Base-by-base conservation (phyloP, 176 grass and related monocot genomes). In the Aegilops longissima region DNA sequence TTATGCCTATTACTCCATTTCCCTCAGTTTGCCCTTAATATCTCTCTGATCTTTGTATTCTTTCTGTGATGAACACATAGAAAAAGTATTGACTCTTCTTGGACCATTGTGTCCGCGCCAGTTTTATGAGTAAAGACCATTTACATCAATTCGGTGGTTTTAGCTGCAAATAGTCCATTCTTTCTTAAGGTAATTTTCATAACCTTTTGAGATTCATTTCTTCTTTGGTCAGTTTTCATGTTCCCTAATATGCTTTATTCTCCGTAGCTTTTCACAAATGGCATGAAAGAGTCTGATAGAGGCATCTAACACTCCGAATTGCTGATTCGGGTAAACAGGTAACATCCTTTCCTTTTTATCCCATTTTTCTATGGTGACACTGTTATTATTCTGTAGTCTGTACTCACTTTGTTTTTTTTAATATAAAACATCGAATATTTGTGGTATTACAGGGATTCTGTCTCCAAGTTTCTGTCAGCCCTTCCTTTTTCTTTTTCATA, bases 221-320 rank as follows among this genome's bases (percentile, higher is more conserved):
- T 51, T 42, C 2, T 92, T 6, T 80, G 47, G 13, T 70, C 79
- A 23, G 12, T 74, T 83, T 74, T 83, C 23, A 47, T 24, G 18
- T 9, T 79, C 86, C 80, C 77, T 84, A 85, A 67, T 78, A 52
- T 61, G 29, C n/a, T 79, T 73, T 20, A 74, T 74, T 24, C 23
- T 62, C 82, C 9, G 83, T 88, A 99, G 94, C 92, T 96, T 87
- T 99, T 99, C 84, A 96, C 94, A 86, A 99, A 99, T 66, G 97
- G 97, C 74, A 99, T 96, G 97, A 94, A 90, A 89, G 97, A 99
- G 86, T 99, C 92, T 85, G 97, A 94, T 83, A 93, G 85, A 89
- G 90, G 82, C 87, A 99, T 78, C 89, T 90, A 66, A 99, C 94
- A 72, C 79, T 99, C 79, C 82, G 83, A 96, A 94, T 99, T 88